Evolutionary conservation across 805 yeast species (phyloP), one percentile per base, ranked within the genome.

Genomic region (Tetrapisispora taiwanensis): DNA sequence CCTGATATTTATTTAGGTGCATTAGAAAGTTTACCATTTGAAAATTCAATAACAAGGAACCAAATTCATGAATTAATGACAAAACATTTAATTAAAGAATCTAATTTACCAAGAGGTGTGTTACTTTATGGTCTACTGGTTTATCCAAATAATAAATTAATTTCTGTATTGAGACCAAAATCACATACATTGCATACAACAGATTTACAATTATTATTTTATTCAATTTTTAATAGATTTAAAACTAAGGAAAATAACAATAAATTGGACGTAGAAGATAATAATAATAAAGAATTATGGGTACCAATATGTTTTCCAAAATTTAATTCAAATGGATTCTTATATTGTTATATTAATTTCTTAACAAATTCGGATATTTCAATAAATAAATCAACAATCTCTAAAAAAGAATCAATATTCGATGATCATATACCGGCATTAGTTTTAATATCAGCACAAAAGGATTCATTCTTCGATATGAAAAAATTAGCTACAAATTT

Each of bases 281-380:
- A 62, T 9, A 61, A 59, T 15, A 67, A 70, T 45, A 84, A 84
- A 52, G 96, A 89, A 56, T 76, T 87, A 46, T 92, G 97, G 97
- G 75, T 85, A 12, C 98, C 98, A 0, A 71, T 90, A 0, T 90
- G 98, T 62, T 71, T 90, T 59, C 95, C 97, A 0, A 78, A 84
- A 52, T 90, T 90, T 68, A 90, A 92, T 57, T 67, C 86, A 1
- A 79, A 79, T 50, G 98, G 98, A 9, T 92, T 89, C 55, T 64
- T 90, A 6, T 84, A 92, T 56, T 79, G 87, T 12, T 86, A 83
- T 55, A 83, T 88, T 36, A 79, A 78, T 46, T 78, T 79, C 50
- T 58, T 81, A 39, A 59, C 67, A 15, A 64, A 62, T 19, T 38
- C 27, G 14, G 31, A 28, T 36, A n/a, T 24, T 3, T 2, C 14